Conservation (phyloP, 768 basidiomycete genomes). For the Suillus brevipes region DNA sequence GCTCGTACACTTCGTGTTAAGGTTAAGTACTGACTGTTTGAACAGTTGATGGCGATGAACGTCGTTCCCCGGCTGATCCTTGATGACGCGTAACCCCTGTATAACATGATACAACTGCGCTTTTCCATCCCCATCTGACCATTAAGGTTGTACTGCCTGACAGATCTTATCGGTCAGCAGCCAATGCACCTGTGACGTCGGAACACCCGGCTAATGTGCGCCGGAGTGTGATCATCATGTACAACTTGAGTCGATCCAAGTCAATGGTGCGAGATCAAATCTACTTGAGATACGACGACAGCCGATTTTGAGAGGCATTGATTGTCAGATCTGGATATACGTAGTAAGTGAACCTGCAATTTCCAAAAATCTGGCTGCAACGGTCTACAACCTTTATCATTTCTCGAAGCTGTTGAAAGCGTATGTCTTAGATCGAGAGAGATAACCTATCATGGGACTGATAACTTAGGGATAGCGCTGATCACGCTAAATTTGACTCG, state of each 20-base stretch:
- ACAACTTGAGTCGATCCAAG: not conserved
- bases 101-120: not conserved
- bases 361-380: not conserved
- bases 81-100: conserved; percentile 61
- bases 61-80: conserved; percentile 87
- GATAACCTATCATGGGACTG: not conserved
- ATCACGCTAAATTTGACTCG: not conserved
- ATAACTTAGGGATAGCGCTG: not conserved
- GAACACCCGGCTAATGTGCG: too few species aligned
- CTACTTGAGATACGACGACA: not conserved
- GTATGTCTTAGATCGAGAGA: not conserved
- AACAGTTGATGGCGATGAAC: conserved; percentile 95
- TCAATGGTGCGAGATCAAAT: not conserved
- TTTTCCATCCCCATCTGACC: not conserved
- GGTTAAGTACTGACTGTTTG: conserved; percentile 2
- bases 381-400: not conserved
- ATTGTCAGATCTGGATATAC: not conserved
- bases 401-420: not conserved
- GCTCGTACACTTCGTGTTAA: conserved; percentile 3
- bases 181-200: not conserved
- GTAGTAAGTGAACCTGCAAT: not conserved
- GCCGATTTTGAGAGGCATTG: not conserved
- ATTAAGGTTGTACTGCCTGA: not conserved
- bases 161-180: not conserved
- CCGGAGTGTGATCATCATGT: not conserved